Percentiles rank a stretch among this genome's conserved stretches.
Conservation (phyloP, 176 grass and related monocot genomes). For the Triticum dicoccoides region DNA sequence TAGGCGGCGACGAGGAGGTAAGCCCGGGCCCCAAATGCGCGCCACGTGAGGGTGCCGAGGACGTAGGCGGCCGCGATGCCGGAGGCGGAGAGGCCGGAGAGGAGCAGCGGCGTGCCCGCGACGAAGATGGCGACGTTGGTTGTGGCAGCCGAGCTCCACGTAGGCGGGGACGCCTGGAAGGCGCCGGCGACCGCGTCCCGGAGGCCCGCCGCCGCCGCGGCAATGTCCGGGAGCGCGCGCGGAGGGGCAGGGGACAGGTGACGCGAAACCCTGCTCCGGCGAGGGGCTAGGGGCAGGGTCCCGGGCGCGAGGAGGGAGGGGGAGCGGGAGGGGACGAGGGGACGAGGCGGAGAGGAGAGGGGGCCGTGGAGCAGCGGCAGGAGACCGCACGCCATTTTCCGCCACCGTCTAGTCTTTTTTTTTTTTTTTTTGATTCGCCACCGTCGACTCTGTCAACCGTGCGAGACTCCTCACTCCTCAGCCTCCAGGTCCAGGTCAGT, state of each 20-base stretch:
- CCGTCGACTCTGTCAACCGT: too few relatives aligned
- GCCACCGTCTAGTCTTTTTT: not conserved
- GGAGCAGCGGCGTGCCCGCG: conserved; percentile 60
- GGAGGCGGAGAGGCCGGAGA: conserved; percentile 67
- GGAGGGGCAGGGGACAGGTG: not conserved
- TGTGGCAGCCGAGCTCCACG: conserved; percentile 56
- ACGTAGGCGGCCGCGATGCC: conserved; percentile 67
- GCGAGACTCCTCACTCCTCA: too few relatives aligned
- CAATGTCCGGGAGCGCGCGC: conserved; percentile 35
- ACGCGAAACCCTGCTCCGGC: conserved; percentile 7
- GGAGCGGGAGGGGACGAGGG: not conserved
- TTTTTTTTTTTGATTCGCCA: too few relatives aligned
- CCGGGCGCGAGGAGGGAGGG: not conserved
- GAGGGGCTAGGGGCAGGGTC: not conserved
- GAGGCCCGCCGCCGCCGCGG: conserved; percentile 15
- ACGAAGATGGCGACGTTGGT: conserved; percentile 70
- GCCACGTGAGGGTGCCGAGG: conserved; percentile 74
- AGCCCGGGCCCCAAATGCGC: conserved; percentile 56
- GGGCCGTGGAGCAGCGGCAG: conserved; percentile 30
- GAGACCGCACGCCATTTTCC: conserved; percentile 51
- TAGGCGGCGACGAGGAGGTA: conserved; percentile 70
- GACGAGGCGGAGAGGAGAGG: not conserved
- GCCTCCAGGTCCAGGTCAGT: too few relatives aligned
- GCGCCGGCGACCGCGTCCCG: conserved; percentile 39
- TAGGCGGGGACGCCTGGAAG: conserved; percentile 55